Conservation (phyloP, 140 eudicot genomes). For the Senecio squalidus region DNA sequence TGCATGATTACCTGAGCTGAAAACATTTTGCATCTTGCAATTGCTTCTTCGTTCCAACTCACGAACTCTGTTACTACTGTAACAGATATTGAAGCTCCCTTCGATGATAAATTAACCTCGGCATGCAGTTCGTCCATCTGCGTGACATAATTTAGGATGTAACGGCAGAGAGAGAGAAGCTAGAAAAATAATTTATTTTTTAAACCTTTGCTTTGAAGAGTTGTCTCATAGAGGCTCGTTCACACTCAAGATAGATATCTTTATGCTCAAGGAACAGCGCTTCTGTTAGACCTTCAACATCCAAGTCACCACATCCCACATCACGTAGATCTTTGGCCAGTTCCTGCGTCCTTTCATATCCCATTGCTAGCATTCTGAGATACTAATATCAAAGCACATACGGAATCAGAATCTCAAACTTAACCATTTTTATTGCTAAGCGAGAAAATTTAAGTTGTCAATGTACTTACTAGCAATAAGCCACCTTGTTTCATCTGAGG, state of each 20-base stretch:
- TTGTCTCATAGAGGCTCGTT: slow-evolving; percentile 67
- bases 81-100: slow-evolving; percentile 68
- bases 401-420: not conserved
- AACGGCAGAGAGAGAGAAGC: slow-evolving; percentile 2
- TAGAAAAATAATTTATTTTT: not conserved
- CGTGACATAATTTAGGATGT: slow-evolving; percentile 3
- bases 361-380: slow-evolving; percentile 72
- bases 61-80: slow-evolving; percentile 77
- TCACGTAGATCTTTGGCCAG: slow-evolving; percentile 63
- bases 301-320: slow-evolving; percentile 93
- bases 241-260: slow-evolving; percentile 57
- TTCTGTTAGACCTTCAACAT: slow-evolving; percentile 82
- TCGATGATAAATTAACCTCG: slow-evolving; percentile 49
- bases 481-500: slow-evolving; percentile 79
- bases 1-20: slow-evolving; percentile 49
- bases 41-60: slow-evolving; percentile 74
- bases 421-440: not conserved
- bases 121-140: slow-evolving; percentile 75
- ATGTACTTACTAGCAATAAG: slow-evolving; percentile 56
- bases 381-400: slow-evolving; percentile 35
- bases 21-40: slow-evolving; percentile 51
- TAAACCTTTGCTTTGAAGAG: slow-evolving; percentile 66
- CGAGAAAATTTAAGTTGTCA: not conserved
- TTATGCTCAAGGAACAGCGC: slow-evolving; percentile 64
- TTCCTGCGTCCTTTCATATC: slow-evolving; percentile 80